Conservation (phyloP, 192 early-diverging fungal genomes). For the Rhizoclosmatium sp. region DNA sequence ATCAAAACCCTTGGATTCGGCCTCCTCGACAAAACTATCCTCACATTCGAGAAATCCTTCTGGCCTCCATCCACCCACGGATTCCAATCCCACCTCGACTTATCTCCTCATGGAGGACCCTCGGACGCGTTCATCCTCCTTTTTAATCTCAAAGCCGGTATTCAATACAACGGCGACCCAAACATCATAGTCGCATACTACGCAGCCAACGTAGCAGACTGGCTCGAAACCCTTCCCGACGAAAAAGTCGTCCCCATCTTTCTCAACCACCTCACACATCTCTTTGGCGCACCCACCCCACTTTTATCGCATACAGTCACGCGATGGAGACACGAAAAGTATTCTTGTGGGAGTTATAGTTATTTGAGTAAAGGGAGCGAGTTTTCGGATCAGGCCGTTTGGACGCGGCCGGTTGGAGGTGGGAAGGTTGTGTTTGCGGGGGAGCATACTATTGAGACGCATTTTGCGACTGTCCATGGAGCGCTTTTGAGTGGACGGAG, state of each 20-base stretch:
- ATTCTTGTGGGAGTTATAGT: not conserved
- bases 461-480: slow-evolving; percentile 22
- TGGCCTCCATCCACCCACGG: not conserved
- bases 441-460: not conserved
- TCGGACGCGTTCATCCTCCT: not conserved
- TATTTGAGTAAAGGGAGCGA: not conserved
- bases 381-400: not conserved
- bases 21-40: not conserved
- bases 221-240: not conserved
- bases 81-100: not conserved
- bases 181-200: slow-evolving; percentile 3
- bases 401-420: not conserved
- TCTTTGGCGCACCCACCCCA: not conserved
- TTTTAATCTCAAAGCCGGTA: not conserved
- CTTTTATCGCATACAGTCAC: not conserved
- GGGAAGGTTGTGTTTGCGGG: slow-evolving; percentile 18
- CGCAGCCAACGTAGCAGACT: not conserved
- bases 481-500: slow-evolving; percentile 9
- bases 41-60: slow-evolving; percentile 2
- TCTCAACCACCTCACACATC: not conserved
- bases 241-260: not conserved
- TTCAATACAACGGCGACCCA: not conserved
- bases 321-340: not conserved
- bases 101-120: not conserved
- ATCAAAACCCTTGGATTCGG: slow-evolving; percentile 7